Evolutionary conservation across 331 rosid genomes (phyloP).

Genomic region (Telfairia occidentalis): DNA sequence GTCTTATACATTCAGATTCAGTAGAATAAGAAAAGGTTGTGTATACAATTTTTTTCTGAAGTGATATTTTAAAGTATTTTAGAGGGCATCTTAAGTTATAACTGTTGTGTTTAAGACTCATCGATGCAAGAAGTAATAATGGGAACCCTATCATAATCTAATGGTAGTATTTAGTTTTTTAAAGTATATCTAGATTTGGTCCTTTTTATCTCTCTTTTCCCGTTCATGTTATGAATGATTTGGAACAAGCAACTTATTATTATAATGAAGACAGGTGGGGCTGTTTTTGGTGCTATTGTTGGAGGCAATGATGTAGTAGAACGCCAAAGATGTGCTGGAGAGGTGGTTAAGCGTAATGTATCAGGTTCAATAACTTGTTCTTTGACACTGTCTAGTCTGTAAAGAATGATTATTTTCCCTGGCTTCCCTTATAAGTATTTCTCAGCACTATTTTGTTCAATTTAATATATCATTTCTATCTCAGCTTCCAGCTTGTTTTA

Average conservation of each 20-base stretch:
- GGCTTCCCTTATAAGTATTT: background rate
- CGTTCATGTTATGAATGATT: background rate
- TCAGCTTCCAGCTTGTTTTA: background rate
- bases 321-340: slow-evolving; percentile 70
- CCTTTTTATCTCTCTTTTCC: background rate
- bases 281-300: slow-evolving; percentile 76
- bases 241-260: slow-evolving; percentile 1
- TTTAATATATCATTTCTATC: background rate
- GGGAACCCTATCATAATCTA: background rate
- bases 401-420: background rate
- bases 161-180: background rate
- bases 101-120: background rate
- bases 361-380: slow-evolving; percentile 42
- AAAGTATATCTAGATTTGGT: background rate
- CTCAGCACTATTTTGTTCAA: background rate
- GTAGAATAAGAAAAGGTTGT: background rate
- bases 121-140: background rate
- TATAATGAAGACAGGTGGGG: slow-evolving; percentile 50
- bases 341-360: slow-evolving; percentile 63
- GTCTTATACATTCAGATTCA: background rate
- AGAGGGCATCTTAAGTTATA: background rate
- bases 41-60: background rate
- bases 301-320: slow-evolving; percentile 69
- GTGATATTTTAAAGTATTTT: background rate
- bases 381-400: background rate